These are phyloP conservation scores for Sordariomycetes sp. DNA, from an alignment of 2,329 filamentous ascomycete species.

Conservation along the genomic window DNA sequence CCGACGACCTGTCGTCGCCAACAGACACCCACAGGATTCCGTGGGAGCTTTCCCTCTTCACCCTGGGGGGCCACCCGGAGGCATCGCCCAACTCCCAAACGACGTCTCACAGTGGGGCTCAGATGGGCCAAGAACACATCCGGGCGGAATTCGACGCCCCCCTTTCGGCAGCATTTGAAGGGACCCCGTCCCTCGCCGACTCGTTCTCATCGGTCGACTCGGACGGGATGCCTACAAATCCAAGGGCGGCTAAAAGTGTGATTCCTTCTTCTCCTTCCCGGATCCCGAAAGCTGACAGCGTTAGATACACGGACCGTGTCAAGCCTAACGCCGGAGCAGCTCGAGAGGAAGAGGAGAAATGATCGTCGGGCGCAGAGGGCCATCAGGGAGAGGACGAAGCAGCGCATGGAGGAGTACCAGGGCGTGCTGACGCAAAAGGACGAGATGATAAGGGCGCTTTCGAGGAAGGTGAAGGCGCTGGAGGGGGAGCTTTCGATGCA, in stretches of 20 bases:
- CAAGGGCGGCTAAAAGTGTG: constrained; percentile 34
- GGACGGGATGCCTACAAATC: constrained; percentile 15
- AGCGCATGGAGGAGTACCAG: constrained; percentile 57
- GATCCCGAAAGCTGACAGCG: constrained; percentile 11
- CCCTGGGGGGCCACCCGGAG: not conserved
- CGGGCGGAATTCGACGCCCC: not conserved
- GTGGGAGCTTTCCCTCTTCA: not conserved
- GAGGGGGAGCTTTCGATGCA: constrained; percentile 69
- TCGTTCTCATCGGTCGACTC: constrained; percentile 30
- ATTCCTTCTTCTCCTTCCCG: not conserved
- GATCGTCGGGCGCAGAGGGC: constrained; percentile 84
- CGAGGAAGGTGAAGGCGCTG: constrained; percentile 28
- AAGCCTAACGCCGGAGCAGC: constrained; percentile 76
- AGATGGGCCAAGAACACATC: not conserved
- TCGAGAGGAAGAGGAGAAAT: constrained; percentile 84
- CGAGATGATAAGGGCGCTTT: not conserved
- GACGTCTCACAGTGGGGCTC: not conserved
- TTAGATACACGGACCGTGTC: constrained; percentile 62
- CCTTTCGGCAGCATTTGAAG: too few species aligned
- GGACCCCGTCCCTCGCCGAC: constrained; percentile 19
- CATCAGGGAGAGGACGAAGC: constrained; percentile 77
- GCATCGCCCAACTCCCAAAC: not conserved
- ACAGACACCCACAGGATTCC: not conserved
- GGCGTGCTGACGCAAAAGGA: constrained; percentile 1
- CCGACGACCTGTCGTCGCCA: not conserved